phyloP scores from a whole-genome alignment of 225 moss, liverwort and hornwort species.

The Pleurozium schreberi region DNA sequence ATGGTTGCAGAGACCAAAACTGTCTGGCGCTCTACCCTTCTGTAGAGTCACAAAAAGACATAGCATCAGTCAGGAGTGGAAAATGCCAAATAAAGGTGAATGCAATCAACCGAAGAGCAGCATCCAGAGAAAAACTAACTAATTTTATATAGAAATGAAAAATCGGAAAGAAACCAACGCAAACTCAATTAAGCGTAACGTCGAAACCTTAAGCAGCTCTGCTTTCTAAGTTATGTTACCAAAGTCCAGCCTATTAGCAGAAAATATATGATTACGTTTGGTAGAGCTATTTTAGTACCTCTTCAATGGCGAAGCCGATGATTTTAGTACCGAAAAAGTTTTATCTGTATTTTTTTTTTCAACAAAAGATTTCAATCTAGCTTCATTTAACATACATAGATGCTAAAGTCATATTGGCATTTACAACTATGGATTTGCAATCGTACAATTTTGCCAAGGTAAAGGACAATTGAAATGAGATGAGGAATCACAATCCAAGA shows the following conservation, averaged over 20 bases:
- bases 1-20: conserved; percentile 97
- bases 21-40: conserved; percentile 84
- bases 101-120: neutral
- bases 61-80: neutral
- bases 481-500: no score
- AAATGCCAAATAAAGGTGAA: neutral
- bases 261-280: neutral
- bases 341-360: no score
- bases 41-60: neutral
- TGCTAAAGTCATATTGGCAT: no score
- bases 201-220: neutral
- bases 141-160: neutral
- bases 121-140: neutral
- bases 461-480: no score
- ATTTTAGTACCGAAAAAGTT: neutral
- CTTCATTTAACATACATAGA: no score
- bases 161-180: neutral
- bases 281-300: neutral
- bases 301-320: conserved; percentile 5
- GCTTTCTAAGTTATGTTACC: neutral
- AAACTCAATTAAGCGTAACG: neutral
- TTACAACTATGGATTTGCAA: no score
- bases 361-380: no score
- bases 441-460: no score
- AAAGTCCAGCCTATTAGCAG: neutral